Conservation (phyloP, 805 yeast species). For the Starmera pachycereana region DNA sequence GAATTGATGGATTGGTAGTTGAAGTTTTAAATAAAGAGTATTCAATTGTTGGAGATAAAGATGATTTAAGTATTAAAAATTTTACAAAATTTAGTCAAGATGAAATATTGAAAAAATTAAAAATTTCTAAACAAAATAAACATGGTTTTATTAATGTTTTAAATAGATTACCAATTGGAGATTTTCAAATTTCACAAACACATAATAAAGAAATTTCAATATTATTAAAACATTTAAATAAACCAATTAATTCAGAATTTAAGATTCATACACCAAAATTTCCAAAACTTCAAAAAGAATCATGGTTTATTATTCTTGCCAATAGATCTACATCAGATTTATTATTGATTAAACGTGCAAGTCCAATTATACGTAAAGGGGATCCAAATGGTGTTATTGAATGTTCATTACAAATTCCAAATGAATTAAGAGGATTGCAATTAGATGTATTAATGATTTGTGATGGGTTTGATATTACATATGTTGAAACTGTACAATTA, state of each 20-base stretch:
- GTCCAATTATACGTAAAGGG: conserved; percentile 34
- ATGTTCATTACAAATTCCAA: conserved; percentile 41
- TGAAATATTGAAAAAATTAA: conserved; percentile 19
- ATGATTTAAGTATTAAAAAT: neutral
- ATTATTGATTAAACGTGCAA: conserved; percentile 61
- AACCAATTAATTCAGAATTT: conserved; percentile 41
- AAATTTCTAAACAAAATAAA: conserved; percentile 29
- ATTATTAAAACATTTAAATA: conserved; percentile 42
- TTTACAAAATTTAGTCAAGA: conserved; percentile 6
- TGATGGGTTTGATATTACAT: conserved; percentile 55
- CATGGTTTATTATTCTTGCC: conserved; percentile 74
- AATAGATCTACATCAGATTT: conserved; percentile 44
- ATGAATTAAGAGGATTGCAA: conserved; percentile 33
- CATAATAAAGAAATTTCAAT: conserved; percentile 28
- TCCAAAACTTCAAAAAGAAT: conserved; percentile 85
- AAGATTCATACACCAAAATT: conserved; percentile 68
- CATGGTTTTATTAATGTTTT: conserved; percentile 44
- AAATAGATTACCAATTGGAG: conserved; percentile 53
- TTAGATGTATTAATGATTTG: conserved; percentile 43
- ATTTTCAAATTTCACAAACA: conserved; percentile 28
- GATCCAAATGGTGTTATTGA: conserved; percentile 19
- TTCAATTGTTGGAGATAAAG: neutral
- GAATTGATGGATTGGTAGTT: conserved; percentile 11
- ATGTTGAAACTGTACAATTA: conserved; percentile 21
- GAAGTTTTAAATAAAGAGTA: conserved; percentile 4